Percentiles rank a stretch among this genome's conserved stretches.
Evolutionary conservation across 345 rosid species (phyloP).

Genomic region (Eucalyptus microcorys): DNA sequence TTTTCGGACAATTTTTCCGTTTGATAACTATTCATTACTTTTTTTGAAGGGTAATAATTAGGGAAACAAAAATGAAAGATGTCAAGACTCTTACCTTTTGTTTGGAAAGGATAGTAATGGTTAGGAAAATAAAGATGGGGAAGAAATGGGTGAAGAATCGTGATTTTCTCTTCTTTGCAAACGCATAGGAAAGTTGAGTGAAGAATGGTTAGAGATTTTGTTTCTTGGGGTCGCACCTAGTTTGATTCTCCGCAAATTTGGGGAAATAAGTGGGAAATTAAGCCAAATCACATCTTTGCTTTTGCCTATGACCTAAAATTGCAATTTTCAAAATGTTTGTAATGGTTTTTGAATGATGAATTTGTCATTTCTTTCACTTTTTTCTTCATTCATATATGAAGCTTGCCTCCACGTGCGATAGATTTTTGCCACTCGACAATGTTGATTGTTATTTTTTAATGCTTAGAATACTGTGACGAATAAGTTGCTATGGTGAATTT

Average conservation of each 20-base stretch:
- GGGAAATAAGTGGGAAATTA: not conserved
- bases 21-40: not conserved
- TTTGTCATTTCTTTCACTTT: not conserved
- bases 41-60: not conserved
- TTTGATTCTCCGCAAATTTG: not conserved
- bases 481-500: not conserved
- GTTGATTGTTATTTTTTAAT: not conserved
- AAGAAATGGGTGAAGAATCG: not conserved
- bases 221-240: not conserved
- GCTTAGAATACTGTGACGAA: not conserved
- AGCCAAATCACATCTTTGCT: not conserved
- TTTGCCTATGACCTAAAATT: not conserved
- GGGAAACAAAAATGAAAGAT: not conserved
- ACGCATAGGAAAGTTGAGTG: not conserved
- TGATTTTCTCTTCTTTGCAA: not conserved
- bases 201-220: not conserved
- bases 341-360: not conserved
- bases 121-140: not conserved
- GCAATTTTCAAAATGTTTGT: not conserved
- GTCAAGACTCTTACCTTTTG: not conserved
- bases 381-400: not conserved
- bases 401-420: not conserved
- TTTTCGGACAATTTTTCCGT: too few relatives aligned
- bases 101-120: not conserved
- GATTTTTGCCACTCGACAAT: not conserved